These are phyloP conservation scores for Copromyces sp. DNA, from an alignment of 495 filamentous ascomycete genomes.

Conservation along the genomic window DNA sequence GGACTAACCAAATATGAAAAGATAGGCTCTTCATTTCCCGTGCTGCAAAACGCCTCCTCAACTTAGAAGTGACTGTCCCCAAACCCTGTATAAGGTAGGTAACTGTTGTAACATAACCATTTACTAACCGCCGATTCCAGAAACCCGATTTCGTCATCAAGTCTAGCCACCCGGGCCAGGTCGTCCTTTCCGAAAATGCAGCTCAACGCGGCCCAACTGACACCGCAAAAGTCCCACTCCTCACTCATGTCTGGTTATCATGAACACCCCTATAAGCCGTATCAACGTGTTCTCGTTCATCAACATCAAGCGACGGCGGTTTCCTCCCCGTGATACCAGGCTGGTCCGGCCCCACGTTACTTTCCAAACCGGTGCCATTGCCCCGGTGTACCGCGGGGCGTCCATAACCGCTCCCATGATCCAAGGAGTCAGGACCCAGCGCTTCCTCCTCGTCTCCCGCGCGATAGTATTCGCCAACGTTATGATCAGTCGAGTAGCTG, in stretches of 20 bases:
- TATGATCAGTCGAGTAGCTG: constrained; percentile 34
- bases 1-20: not conserved
- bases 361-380: not conserved
- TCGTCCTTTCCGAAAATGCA: not conserved
- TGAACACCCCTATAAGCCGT: not conserved
- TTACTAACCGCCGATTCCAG: not conserved
- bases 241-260: not conserved
- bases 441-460: constrained; percentile 28
- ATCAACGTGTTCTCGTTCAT: not conserved
- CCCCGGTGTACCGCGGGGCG: not conserved
- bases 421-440: constrained; percentile 6
- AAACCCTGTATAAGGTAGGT: not conserved
- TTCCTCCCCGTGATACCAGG: not conserved
- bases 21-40: not conserved
- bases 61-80: not conserved
- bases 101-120: not conserved
- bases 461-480: constrained; percentile 21
- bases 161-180: not conserved
- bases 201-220: not conserved
- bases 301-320: not conserved
- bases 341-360: not conserved
- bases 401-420: constrained; percentile 7
- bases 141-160: not conserved
- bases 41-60: not conserved
- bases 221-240: not conserved